These are phyloP conservation scores for Cyclocybe cylindracea DNA, from an alignment of 768 basidiomycete species.

Conservation along the genomic window DNA sequence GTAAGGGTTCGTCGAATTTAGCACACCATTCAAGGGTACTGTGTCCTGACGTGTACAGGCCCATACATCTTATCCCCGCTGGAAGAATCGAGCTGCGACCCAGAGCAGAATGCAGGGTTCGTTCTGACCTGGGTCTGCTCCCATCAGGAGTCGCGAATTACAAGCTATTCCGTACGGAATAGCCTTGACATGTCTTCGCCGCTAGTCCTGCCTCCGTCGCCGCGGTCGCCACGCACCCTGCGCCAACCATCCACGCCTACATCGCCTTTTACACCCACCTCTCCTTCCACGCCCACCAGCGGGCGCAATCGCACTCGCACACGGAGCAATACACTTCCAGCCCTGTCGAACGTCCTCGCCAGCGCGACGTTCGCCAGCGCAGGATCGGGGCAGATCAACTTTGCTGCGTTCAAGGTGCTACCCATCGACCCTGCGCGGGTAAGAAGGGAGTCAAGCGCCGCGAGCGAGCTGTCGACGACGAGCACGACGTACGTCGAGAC, in stretches of 20 bases:
- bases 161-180: conserved; percentile 87
- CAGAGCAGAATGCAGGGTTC: conserved; percentile 88
- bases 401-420: conserved; percentile 79
- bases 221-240: neutral
- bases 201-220: no score
- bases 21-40: conserved; percentile 3
- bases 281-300: conserved; percentile 7
- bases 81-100: conserved; percentile 89
- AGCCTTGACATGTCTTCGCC: conserved; percentile 35
- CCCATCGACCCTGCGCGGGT: conserved; percentile 66
- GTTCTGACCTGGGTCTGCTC: conserved; percentile 75
- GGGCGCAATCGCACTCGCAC: conserved; percentile 4
- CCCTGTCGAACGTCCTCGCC: conserved; percentile 17
- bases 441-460: conserved; percentile 47
- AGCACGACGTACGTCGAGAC: conserved; percentile 45
- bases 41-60: conserved; percentile 45
- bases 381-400: conserved; percentile 39
- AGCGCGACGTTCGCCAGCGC: conserved; percentile 23
- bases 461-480: conserved; percentile 21
- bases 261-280: conserved; percentile 19
- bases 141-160: conserved; percentile 72
- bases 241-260: conserved; percentile 14
- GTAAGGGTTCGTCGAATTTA: conserved; percentile 57
- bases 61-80: conserved; percentile 93
- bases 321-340: conserved; percentile 23